Percentiles rank a stretch among this genome's conserved stretches.
Conservation (phyloP, 345 rosid genomes). For the Clarkia xantiana region DNA sequence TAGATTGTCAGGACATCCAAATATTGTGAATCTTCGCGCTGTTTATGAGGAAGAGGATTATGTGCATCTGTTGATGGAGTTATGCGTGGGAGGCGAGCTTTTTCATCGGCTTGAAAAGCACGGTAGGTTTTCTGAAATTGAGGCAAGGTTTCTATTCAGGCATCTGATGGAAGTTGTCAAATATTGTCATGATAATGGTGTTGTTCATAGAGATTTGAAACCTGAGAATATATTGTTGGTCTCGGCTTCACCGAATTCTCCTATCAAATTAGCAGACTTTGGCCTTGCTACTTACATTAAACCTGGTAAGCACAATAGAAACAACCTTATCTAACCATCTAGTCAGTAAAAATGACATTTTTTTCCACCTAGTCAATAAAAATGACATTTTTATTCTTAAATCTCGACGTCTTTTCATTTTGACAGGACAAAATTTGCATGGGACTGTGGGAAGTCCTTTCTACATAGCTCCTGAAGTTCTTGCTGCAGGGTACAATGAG, state of each 20-base stretch:
- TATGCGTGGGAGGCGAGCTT: constrained; percentile 65
- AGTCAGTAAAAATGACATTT: too few species aligned
- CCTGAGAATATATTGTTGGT: constrained; percentile 57
- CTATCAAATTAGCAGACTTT: constrained; percentile 55
- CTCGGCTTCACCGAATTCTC: constrained; percentile 33
- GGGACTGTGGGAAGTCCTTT: constrained; percentile 66
- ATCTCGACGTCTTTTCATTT: neutral
- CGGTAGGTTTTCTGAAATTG: constrained; percentile 34
- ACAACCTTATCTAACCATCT: too few species aligned
- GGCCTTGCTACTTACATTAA: constrained; percentile 57
- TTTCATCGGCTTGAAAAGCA: constrained; percentile 43
- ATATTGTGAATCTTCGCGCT: constrained; percentile 51
- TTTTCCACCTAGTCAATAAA: too few species aligned
- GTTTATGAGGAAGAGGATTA: constrained; percentile 53
- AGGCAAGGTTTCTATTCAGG: constrained; percentile 43
- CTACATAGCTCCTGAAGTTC: constrained; percentile 62
- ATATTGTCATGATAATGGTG: constrained; percentile 51
- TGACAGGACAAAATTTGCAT: constrained; percentile 37
- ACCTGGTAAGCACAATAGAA: constrained; percentile 48
- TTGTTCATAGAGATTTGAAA: constrained; percentile 53
- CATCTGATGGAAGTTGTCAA: constrained; percentile 46
- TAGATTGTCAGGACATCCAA: constrained; percentile 55
- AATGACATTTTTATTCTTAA: neutral
- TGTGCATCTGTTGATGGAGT: constrained; percentile 56
- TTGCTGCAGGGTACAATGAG: constrained; percentile 45